Base-by-base conservation (phyloP, 768 basidiomycete species). In the Cytidiella melzeri region DNA sequence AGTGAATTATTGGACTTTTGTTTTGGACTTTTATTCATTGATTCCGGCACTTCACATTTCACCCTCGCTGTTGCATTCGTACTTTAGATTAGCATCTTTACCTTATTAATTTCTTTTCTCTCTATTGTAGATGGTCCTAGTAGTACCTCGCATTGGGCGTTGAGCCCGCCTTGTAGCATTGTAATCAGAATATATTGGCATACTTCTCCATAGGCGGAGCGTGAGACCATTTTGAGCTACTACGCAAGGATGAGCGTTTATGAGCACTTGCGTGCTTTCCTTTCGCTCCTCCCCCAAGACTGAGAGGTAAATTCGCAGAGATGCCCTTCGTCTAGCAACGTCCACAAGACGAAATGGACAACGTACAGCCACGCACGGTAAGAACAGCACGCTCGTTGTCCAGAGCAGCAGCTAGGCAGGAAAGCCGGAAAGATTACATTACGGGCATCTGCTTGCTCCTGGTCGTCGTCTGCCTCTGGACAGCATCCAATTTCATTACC, bases 391-490 rank as follows among this genome's bases (percentile, higher is more conserved):
- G 30, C 30, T 34, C 30, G 15, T 34, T 15, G 30, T 34, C 30
- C 15, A 7, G 30, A 15, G 30, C 30, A 15, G 47, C 30, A 12
- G 12, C 10, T n/a, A 13, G 20, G 28, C 37, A 40, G 37, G 19
- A 38, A 15, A 41, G 42, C 28, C 62, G 59, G 42, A 66, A 56
- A 23, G 62, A 76, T 51, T 82, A 80, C 61, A 45, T 67, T 20
- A 57, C 79, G 24, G 91, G 91, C 45, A 81, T 92, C 45, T 68
- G 69, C 23, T 69, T 92, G 38, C 77, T 93, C 19, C 62, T 91
- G 2, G 50, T 81, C 18, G 91, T 94, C 44, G 90, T 92, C 30
- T 53, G 89, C 28, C 75, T 96, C 11, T 97, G 94, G 94, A 95
- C 93, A 13, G 68, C 75, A 10, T 87, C 86, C 41, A 94, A 85